Percentiles rank a stretch among this genome's conserved stretches.
phyloP scores from a whole-genome alignment of 345 rosid species.

The Eucalyptus sideroxylon region DNA sequence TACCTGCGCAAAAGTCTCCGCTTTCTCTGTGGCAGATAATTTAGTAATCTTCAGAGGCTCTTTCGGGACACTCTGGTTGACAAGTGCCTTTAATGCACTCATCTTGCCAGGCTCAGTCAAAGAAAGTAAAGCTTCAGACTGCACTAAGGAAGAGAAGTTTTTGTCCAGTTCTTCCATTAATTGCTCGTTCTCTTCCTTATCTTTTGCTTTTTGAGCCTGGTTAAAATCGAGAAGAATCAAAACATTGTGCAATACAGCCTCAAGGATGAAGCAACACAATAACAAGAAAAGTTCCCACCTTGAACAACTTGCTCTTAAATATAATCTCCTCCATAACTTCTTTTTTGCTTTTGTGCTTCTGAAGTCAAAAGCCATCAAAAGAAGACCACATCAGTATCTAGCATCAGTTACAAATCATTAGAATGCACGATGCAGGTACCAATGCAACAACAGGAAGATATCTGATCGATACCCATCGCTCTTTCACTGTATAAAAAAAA shows the following conservation, averaged over 20 bases:
- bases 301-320: conserved; percentile 89
- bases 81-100: conserved; percentile 48
- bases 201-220: conserved; percentile 85
- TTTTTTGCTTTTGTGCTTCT: conserved; percentile 81
- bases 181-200: conserved; percentile 74
- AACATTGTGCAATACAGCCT: not conserved
- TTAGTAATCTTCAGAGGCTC: conserved; percentile 21
- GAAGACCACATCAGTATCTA: not conserved
- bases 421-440: not conserved
- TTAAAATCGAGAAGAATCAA: not conserved
- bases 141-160: conserved; percentile 47
- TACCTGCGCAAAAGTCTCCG: conserved; percentile 29
- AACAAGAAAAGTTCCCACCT: conserved; percentile 29
- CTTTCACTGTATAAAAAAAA: not conserved
- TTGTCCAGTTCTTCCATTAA: conserved; percentile 74
- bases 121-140: conserved; percentile 42
- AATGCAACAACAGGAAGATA: not conserved
- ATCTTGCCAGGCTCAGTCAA: conserved; percentile 60
- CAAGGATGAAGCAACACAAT: not conserved
- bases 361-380: conserved; percentile 1
- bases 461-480: not conserved
- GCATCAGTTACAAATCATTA: not conserved
- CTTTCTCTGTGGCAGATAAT: not conserved
- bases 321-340: conserved; percentile 90
- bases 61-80: conserved; percentile 17